Evolutionary conservation across 345 rosid species (phyloP).

Genomic region (Excoecaria agallocha): DNA sequence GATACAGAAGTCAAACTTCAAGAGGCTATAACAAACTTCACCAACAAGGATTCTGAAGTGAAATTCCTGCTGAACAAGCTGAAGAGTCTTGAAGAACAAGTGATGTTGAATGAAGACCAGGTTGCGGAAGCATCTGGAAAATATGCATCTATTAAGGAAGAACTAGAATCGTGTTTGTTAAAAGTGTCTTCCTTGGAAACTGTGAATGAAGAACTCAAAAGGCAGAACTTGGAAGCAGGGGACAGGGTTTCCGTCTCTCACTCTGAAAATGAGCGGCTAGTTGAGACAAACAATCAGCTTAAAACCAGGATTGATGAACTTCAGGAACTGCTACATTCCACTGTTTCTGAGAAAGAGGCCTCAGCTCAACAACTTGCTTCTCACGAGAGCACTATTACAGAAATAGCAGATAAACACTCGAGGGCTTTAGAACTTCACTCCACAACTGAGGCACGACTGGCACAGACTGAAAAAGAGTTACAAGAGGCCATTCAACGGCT

Average conservation of each 20-base stretch:
- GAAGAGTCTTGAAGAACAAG: conserved; percentile 56
- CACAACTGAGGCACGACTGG: conserved; percentile 37
- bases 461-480: conserved; percentile 41
- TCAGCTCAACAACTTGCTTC: conserved; percentile 51
- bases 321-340: conserved; percentile 54
- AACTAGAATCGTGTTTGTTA: conserved; percentile 52
- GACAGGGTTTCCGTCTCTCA: conserved; percentile 51
- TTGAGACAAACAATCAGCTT: conserved; percentile 78
- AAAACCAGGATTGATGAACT: conserved; percentile 71
- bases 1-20: conserved; percentile 66
- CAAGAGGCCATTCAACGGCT: conserved; percentile 55
- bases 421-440: conserved; percentile 53
- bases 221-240: conserved; percentile 53
- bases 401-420: conserved; percentile 55
- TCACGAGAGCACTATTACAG: conserved; percentile 41
- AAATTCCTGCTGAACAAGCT: conserved; percentile 61
- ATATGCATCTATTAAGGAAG: conserved; percentile 61
- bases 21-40: conserved; percentile 54
- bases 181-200: conserved; percentile 59
- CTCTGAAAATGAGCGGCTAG: conserved; percentile 65
- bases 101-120: conserved; percentile 59
- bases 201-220: conserved; percentile 58
- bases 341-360: conserved; percentile 66
- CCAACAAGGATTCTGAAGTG: conserved; percentile 71
- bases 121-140: conserved; percentile 49